Evolutionary conservation across 768 basidiomycete species (phyloP).

Genomic region (Kwoniella sp.): DNA sequence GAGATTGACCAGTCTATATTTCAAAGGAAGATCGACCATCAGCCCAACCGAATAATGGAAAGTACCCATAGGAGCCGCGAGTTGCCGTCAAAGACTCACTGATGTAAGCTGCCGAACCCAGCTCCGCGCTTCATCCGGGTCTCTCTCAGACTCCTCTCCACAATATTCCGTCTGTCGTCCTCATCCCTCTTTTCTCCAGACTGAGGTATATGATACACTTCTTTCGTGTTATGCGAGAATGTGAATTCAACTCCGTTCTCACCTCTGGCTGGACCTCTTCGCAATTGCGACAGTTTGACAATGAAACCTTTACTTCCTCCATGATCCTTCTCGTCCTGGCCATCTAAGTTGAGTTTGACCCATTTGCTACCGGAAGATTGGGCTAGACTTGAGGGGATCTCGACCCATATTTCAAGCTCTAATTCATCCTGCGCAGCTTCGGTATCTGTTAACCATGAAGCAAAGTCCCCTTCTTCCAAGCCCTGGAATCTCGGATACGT

Average conservation of each 20-base stretch:
- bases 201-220: slow-evolving; percentile 29
- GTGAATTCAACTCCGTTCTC: slow-evolving; percentile 43
- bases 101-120: slow-evolving; percentile 60
- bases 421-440: slow-evolving; percentile 61
- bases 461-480: slow-evolving; percentile 64
- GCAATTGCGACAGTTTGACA: slow-evolving; percentile 31
- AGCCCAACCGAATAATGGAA: background rate
- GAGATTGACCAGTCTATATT: slow-evolving; percentile 58
- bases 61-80: too few species aligned
- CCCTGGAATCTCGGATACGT: slow-evolving; percentile 76
- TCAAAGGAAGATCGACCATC: too few species aligned
- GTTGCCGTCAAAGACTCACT: slow-evolving; percentile 57
- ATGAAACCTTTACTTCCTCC: slow-evolving; percentile 18
- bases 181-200: slow-evolving; percentile 18
- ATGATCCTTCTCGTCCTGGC: slow-evolving; percentile 30
- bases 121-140: slow-evolving; percentile 54
- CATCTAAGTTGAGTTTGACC: slow-evolving; percentile 2
- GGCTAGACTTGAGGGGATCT: slow-evolving; percentile 6
- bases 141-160: slow-evolving; percentile 54
- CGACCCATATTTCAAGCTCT: slow-evolving; percentile 57
- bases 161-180: slow-evolving; percentile 12
- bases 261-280: slow-evolving; percentile 19
- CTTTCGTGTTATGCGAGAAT: slow-evolving; percentile 26
- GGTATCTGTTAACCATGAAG: slow-evolving; percentile 62
- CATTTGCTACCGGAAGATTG: background rate